Base-by-base conservation (phyloP, 305 asterid species). In the Solanum chacoense region DNA sequence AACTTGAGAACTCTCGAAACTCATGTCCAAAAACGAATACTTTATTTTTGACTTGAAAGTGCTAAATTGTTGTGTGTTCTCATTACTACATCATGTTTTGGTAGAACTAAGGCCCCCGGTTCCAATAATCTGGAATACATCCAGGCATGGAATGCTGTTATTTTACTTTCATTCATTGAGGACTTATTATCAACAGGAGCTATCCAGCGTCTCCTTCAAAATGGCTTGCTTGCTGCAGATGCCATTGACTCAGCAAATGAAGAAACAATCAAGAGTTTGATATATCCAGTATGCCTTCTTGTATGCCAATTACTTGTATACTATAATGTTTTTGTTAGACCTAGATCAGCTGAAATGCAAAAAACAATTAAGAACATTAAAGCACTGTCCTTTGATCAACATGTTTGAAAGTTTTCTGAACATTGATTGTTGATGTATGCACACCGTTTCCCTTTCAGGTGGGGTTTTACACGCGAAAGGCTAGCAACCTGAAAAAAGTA, bases 401-500 rank as follows among this genome's bases (percentile, higher is more conserved):
- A 50, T 75, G 85, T 34, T 76, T 6, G 75, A 73, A 26, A 22
- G 75, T 75, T 75, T 34, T 29, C 89, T 75, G 67, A 45, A 7
- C 85, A 75, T 75, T 31, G 50, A 20, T 75, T 75, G 73, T 37
- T 63, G 38, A 35, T 84, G 88, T 35, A 76, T 85, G 88, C 75
- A 73, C 65, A 88, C 88, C 73, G 81, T 88, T 65, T 74, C 24
- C 86, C 45, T 74, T 31, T 85, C 92, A 96, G 99, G 99, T 98
- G 77, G 99, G 99, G n/a, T 98, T 98, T 92, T 98, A 98, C 93
- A 74, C 97, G 29, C 93, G 98, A 93, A 98, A 98, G 93, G 99
- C 99, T 87, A 91, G 90, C 92, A 96, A 96, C 94, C 91, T 98
- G 98, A 98, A 95, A 89, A 98, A 96, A 89, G 90, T 98, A 26